A percentile compares a stretch with the other conserved stretches of the same genome.
phyloP scores from a whole-genome alignment of 192 early-diverging fungal genomes.

The Coemansia pectinata region DNA sequence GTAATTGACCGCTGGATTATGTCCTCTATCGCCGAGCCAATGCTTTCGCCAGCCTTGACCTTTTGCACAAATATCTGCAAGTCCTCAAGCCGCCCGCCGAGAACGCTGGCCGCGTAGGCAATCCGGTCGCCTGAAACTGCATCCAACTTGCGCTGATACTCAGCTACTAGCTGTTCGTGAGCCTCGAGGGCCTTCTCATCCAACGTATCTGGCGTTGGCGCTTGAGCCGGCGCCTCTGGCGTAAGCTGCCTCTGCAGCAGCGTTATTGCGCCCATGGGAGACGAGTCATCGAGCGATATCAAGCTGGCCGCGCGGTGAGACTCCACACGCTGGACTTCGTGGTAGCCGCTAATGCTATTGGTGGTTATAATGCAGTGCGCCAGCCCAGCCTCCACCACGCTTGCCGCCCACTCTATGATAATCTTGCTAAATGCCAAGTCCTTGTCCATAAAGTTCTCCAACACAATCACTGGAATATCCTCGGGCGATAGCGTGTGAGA shows the following conservation, averaged over 20 bases:
- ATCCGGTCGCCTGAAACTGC: slow-evolving; percentile 30
- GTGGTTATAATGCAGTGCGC: slow-evolving; percentile 92
- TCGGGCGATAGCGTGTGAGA: slow-evolving; percentile 38
- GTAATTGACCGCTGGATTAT: slow-evolving; percentile 77
- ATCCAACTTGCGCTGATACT: slow-evolving; percentile 22
- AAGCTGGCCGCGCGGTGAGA: slow-evolving; percentile 42
- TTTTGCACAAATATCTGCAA: slow-evolving; percentile 88
- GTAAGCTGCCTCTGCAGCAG: slow-evolving; percentile 55
- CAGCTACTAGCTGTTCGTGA: neutral
- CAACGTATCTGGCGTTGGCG: neutral
- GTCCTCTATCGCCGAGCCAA: slow-evolving; percentile 75
- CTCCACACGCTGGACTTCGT: slow-evolving; percentile 61
- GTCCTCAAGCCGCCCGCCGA: slow-evolving; percentile 93
- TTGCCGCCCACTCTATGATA: slow-evolving; percentile 82
- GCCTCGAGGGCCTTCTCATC: neutral
- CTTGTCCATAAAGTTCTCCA: slow-evolving; percentile 82
- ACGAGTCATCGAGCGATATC: slow-evolving; percentile 45
- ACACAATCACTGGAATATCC: slow-evolving; percentile 83
- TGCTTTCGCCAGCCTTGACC: slow-evolving; percentile 66
- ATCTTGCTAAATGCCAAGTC: slow-evolving; percentile 62
- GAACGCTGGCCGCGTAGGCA: slow-evolving; percentile 57
- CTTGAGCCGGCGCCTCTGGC: neutral
- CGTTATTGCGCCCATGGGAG: slow-evolving; percentile 36
- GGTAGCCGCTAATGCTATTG: slow-evolving; percentile 67
- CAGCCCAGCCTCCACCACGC: slow-evolving; percentile 77